Conservation (phyloP, 179 eudicot genomes). For the Corrigiola litoralis region DNA sequence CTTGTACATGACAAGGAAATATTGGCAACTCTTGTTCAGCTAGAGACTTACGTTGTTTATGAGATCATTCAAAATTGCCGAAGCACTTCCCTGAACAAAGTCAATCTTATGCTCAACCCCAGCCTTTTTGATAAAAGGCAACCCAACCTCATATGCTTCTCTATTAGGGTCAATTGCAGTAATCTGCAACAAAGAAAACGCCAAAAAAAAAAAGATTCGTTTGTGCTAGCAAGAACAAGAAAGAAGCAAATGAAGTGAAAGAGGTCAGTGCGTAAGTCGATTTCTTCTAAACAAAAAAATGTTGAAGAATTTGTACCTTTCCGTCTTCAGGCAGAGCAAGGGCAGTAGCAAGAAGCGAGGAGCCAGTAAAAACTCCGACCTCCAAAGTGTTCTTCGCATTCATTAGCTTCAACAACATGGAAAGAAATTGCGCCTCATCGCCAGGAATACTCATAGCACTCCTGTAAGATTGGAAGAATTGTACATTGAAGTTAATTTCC, state of each 20-base stretch:
- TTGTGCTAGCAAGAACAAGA: too few relatives aligned
- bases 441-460: slow-evolving; percentile 20
- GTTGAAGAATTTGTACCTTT: slow-evolving; percentile 24
- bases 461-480: too few relatives aligned
- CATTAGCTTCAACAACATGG: slow-evolving; percentile 35
- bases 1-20: too few relatives aligned
- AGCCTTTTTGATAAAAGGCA: slow-evolving; percentile 35
- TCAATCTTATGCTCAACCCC: slow-evolving; percentile 32
- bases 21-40: too few relatives aligned
- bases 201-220: too few relatives aligned
- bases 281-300: too few relatives aligned
- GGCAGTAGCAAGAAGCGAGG: slow-evolving; percentile 56
- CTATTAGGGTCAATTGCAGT: slow-evolving; percentile 30
- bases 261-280: too few relatives aligned
- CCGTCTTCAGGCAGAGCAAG: slow-evolving; percentile 54
- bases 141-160: slow-evolving; percentile 35
- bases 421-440: slow-evolving; percentile 36
- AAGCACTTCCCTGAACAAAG: slow-evolving; percentile 13
- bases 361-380: slow-evolving; percentile 59
- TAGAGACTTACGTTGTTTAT: slow-evolving; percentile 14
- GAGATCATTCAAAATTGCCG: slow-evolving; percentile 15
- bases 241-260: too few relatives aligned
- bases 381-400: too few relatives aligned
- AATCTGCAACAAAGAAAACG: too few relatives aligned
- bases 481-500: too few relatives aligned